phyloP scores from a whole-genome alignment of 2,329 filamentous ascomycete species.

The Ploettnerulaceae sp. region DNA sequence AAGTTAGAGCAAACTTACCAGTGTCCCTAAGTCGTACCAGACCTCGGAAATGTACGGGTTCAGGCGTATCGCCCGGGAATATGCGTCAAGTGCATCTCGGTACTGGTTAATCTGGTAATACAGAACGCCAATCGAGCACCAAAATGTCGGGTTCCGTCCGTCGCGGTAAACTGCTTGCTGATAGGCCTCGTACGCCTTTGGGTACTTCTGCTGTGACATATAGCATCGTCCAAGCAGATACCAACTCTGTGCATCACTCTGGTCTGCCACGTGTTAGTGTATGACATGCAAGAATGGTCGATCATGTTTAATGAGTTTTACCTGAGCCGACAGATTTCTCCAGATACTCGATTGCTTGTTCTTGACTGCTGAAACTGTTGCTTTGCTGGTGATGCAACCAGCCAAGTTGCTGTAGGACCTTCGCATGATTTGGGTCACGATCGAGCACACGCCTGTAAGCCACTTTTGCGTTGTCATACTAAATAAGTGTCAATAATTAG shows the following conservation, averaged over 20 bases:
- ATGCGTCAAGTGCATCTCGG: constrained; percentile 93
- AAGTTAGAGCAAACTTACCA: constrained; percentile 57
- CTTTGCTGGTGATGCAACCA: constrained; percentile 98
- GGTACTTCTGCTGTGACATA: constrained; percentile 99
- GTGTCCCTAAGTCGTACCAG: constrained; percentile 95
- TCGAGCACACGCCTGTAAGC: constrained; percentile 93
- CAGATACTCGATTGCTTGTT: constrained; percentile 92
- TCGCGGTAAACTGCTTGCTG: constrained; percentile 98
- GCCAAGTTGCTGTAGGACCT: constrained; percentile 94
- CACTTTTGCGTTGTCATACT: constrained; percentile 90
- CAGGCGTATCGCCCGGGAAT: constrained; percentile 90
- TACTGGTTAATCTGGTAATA: constrained; percentile 99
- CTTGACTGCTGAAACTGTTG: constrained; percentile 84
- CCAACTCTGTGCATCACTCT: constrained; percentile 96
- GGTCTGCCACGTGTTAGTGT: constrained; percentile 56
- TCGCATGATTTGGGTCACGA: constrained; percentile 91
- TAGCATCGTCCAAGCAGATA: constrained; percentile 96
- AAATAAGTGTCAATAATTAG: constrained; percentile 29
- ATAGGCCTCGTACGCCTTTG: constrained; percentile 96
- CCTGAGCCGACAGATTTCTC: constrained; percentile 94
- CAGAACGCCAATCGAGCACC: constrained; percentile 97
- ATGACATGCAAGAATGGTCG: constrained; percentile 22
- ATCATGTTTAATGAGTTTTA: constrained; percentile 47
- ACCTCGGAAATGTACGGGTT: constrained; percentile 99
- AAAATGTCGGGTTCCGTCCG: constrained; percentile 95